Percentiles rank a stretch among this genome's conserved stretches.
Conservation (phyloP, 371 early-diverging fungal species). For the Mortierella sp. region DNA sequence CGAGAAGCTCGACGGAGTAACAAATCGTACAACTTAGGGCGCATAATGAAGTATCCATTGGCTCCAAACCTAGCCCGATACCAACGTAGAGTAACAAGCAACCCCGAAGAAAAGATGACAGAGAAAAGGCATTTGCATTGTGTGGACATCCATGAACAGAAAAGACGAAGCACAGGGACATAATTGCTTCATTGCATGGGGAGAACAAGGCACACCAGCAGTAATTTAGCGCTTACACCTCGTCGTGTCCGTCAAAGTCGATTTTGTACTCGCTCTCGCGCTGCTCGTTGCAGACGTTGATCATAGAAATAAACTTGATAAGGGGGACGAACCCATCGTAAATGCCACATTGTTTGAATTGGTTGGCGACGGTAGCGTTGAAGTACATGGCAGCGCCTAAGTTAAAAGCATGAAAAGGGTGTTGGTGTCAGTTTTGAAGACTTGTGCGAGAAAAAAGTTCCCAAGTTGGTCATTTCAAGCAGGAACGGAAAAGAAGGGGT, state of each 20-base stretch:
- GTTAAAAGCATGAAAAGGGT: neutral
- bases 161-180: too few relatives aligned
- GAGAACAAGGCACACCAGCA: too few relatives aligned
- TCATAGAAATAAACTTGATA: neutral
- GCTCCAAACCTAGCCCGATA: neutral
- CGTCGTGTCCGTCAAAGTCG: neutral
- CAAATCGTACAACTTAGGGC: neutral
- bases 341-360: neutral
- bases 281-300: neutral
- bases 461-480: too few relatives aligned
- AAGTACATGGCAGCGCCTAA: neutral
- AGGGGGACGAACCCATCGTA: neutral
- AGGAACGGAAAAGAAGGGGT: too few relatives aligned
- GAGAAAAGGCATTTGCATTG: neutral
- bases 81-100: too few relatives aligned
- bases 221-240: neutral
- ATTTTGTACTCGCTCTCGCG: neutral
- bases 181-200: too few relatives aligned
- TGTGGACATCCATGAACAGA: neutral
- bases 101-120: neutral
- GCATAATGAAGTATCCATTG: neutral
- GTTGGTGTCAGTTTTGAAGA: too few relatives aligned
- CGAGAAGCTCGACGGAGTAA: neutral
- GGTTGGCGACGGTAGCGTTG: neutral
- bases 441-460: too few relatives aligned